A percentile compares a stretch with the other conserved stretches of the same genome.
Evolutionary conservation across 345 rosid species (phyloP).

Genomic region (Eucalyptus curtisii): DNA sequence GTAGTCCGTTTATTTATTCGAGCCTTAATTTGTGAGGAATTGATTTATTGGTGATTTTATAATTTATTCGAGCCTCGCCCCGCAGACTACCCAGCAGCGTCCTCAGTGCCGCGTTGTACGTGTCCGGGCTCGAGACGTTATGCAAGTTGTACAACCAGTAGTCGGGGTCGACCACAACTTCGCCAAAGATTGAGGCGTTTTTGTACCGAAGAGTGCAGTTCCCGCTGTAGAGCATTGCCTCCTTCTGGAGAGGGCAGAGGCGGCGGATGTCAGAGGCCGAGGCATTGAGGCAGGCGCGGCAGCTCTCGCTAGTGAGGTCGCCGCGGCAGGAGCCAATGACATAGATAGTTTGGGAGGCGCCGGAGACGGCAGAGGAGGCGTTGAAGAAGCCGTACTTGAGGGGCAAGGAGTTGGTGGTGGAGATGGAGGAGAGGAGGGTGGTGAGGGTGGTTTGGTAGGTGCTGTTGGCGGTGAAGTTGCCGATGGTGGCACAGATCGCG

Average conservation of each 20-base stretch:
- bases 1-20: too few relatives aligned
- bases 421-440: not conserved
- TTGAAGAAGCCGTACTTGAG: not conserved
- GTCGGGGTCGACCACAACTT: too few relatives aligned
- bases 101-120: fast-evolving
- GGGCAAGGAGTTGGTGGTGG: not conserved
- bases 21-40: too few relatives aligned
- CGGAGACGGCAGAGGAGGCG: not conserved
- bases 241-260: not conserved
- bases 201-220: not conserved
- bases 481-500: too few relatives aligned
- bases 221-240: not conserved
- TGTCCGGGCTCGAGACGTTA: not conserved
- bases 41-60: too few relatives aligned
- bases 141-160: fast-evolving
- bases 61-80: too few relatives aligned
- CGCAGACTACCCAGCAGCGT: fast-evolving
- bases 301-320: not conserved
- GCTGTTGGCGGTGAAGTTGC: not conserved
- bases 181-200: not conserved
- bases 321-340: not conserved
- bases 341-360: not conserved
- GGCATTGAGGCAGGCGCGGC: not conserved
- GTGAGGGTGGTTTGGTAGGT: not conserved
- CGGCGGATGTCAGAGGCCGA: not conserved